A percentile compares a stretch with the other conserved stretches of the same genome.
Evolutionary conservation across 2,329 filamentous ascomycete genomes (phyloP).

Genomic region (Aureobasidium pullulans): DNA sequence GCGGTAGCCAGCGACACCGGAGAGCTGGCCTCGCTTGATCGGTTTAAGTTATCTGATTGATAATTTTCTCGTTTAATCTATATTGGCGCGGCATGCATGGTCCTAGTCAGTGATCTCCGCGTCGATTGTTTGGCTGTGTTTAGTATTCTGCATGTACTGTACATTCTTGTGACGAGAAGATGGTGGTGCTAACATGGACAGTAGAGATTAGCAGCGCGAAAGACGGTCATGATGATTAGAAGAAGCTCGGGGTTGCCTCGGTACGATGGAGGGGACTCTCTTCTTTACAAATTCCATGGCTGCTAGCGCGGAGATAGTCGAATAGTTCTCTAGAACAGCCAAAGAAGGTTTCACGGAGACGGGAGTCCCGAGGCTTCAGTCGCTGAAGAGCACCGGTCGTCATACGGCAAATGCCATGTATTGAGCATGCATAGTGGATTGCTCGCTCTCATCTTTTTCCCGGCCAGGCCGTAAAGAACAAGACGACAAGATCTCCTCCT

Average conservation of each 20-base stretch:
- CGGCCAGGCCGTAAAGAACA: background rate
- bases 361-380: constrained; percentile 5
- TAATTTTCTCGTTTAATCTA: constrained; percentile 5
- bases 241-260: background rate
- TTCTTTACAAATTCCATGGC: constrained; percentile 5
- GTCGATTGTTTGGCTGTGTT: background rate
- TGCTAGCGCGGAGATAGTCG: constrained; percentile 6
- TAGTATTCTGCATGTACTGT: background rate
- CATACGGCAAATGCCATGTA: constrained; percentile 11
- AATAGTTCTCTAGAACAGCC: constrained; percentile 1
- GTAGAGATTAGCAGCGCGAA: background rate
- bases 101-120: background rate
- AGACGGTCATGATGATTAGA: background rate
- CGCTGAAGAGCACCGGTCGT: constrained; percentile 6
- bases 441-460: constrained; percentile 6
- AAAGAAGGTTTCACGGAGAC: constrained; percentile 5
- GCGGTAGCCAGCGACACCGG: constrained; percentile 2
- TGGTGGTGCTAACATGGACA: background rate
- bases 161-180: background rate
- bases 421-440: background rate
- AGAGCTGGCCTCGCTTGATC: constrained; percentile 5
- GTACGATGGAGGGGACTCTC: background rate
- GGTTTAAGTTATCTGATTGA: constrained; percentile 14
- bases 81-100: constrained; percentile 3
- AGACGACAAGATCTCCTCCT: background rate